Evolutionary conservation across 768 basidiomycete genomes (phyloP).

Genomic region (Amanita rimosa): DNA sequence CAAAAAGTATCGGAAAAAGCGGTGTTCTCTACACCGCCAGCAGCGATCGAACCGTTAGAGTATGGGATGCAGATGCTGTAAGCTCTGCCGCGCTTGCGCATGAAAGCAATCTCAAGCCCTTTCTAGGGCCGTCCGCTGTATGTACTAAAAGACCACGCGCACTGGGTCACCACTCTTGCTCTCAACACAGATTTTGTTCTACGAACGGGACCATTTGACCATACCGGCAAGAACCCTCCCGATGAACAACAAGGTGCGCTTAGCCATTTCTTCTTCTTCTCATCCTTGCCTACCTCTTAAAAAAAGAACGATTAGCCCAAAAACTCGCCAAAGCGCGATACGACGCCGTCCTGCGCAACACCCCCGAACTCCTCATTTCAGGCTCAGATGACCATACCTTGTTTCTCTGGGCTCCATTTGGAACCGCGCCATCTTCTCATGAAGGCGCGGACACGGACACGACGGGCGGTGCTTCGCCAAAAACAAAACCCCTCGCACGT

Average conservation of each 20-base stretch:
- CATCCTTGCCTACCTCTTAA: neutral
- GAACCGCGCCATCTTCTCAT: constrained; percentile 24
- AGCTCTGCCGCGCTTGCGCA: constrained; percentile 9
- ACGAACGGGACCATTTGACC: constrained; percentile 91
- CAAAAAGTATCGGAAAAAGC: neutral
- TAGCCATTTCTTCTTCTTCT: neutral
- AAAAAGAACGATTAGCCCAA: constrained; percentile 42
- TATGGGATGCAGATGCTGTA: constrained; percentile 84
- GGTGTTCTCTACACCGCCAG: constrained; percentile 91
- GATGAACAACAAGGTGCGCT: constrained; percentile 76
- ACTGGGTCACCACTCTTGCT: constrained; percentile 97
- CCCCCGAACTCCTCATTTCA: constrained; percentile 81
- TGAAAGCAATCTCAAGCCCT: neutral
- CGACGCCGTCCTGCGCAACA: constrained; percentile 47
- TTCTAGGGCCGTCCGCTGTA: constrained; percentile 71
- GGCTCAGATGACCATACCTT: constrained; percentile 98
- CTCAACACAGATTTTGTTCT: constrained; percentile 93
- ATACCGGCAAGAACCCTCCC: constrained; percentile 65
- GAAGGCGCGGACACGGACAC: constrained; percentile 9
- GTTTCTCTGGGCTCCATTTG: constrained; percentile 88
- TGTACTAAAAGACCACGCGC: constrained; percentile 89
- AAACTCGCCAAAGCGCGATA: constrained; percentile 69
- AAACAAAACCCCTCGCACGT: constrained; percentile 41
- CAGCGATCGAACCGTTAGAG: constrained; percentile 86
- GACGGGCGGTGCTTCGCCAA: neutral